These are phyloP conservation scores for Fusarium heterosporum DNA, from an alignment of 2,329 filamentous ascomycete genomes.

Conservation along the genomic window DNA sequence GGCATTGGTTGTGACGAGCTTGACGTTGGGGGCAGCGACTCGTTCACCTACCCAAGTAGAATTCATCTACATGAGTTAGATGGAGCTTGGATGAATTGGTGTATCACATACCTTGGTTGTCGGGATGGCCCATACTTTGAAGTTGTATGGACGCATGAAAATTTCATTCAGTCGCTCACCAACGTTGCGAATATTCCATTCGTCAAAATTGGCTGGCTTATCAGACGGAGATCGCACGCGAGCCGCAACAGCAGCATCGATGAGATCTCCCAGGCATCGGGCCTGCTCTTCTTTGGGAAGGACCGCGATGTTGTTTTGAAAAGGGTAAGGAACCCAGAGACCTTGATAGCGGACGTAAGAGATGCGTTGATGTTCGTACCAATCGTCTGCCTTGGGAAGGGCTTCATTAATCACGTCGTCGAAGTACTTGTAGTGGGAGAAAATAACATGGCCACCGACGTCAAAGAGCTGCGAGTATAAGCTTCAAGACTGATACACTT, in stretches of 20 bases:
- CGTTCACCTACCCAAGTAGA: slow-evolving; percentile 98
- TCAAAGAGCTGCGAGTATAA: slow-evolving; percentile 96
- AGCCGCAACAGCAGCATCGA: slow-evolving; percentile 89
- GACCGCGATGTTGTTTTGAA: slow-evolving; percentile 99
- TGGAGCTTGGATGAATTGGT: neutral
- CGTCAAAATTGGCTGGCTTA: slow-evolving; percentile 97
- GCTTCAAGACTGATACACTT: too few relatives aligned
- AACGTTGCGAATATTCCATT: slow-evolving; percentile 96
- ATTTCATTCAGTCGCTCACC: slow-evolving; percentile 89
- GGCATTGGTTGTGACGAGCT: slow-evolving; percentile 92
- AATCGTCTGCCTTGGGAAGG: slow-evolving; percentile 91
- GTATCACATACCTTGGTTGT: slow-evolving; percentile 81
- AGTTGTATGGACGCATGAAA: slow-evolving; percentile 99
- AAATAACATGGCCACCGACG: slow-evolving; percentile 97
- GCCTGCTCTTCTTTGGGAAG: slow-evolving; percentile 97
- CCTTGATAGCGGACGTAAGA: slow-evolving; percentile 98
- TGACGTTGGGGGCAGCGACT: slow-evolving; percentile 95
- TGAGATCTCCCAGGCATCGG: slow-evolving; percentile 91
- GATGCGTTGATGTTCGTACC: slow-evolving; percentile 98
- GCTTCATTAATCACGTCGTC: slow-evolving; percentile 99
- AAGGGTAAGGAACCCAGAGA: slow-evolving; percentile 97
- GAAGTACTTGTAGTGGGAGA: slow-evolving; percentile 99
- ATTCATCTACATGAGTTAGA: slow-evolving; percentile 80
- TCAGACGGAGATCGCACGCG: slow-evolving; percentile 77
- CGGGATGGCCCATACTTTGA: slow-evolving; percentile 99